Base-by-base conservation (phyloP, 108 stramenopile genomes). In the Cyclotella choctawhatcheeana region DNA sequence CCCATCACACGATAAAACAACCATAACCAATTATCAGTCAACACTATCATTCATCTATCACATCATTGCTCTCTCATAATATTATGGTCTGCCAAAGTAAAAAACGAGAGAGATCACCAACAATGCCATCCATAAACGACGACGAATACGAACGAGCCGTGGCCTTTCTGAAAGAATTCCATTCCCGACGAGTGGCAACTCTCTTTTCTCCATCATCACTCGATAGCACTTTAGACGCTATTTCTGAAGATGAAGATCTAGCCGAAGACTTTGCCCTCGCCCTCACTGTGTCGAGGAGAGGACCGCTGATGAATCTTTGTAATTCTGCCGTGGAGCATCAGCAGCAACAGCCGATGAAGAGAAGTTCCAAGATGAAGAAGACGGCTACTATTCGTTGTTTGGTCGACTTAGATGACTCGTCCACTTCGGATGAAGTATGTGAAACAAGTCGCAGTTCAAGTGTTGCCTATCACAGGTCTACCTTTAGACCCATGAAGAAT, bases 111-210 rank as follows among this genome's bases (percentile, higher is more conserved):
- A 53, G 67, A 3, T 50, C 47, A 33, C 54, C 54, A 2, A 58
- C 20, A 0, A 69, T 56, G 26, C 1, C 34, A 2, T 56, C 67
- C 16, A 14, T 1, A 37, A 54, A 22, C 22, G 33, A 48, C 20
- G 77, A 69, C n/a, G 68, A 78, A 33, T 78, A 78, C 31, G 70
- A 78, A 43, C 45, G 30, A 40, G 77, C 77, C 18, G 64, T 71
- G 22, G 17, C 70, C 22, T 78, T 78, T 31, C 70, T 78, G 10
- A 64, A 62, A 47, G 55, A 78, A 22, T 78, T 78, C 50, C 77
- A 71, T 35, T 71, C 70, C 13, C 77, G 70, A 13, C 69, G 59
- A 48, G 59, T 53, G 12, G 70, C 35, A 2, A 44, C 62, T 2
- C 34, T 60, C 2, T 43, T 56, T 30, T 56, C 54, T 12, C 16